Evolutionary conservation across 345 rosid genomes (phyloP), one percentile per base, ranked within the genome.

Genomic region (Moringa oleifera): DNA sequence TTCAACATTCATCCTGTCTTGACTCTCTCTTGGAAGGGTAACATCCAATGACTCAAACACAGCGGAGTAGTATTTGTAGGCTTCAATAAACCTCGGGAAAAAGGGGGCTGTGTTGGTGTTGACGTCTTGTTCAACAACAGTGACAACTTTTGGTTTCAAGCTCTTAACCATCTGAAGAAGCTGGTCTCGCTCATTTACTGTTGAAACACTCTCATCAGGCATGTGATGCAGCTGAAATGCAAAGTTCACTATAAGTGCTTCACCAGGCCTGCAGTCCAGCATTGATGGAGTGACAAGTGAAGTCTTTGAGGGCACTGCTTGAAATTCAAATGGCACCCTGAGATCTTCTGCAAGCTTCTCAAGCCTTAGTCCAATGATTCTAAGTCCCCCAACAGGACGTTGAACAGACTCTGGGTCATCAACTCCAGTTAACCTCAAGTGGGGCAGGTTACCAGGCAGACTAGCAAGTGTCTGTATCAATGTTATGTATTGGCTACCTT

Each of bases 191-290:
- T 80, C 84, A 51, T 94, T 94, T 20, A 85, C 84, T 0, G 90
- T 86, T 21, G 99, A 88, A 55, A 94, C 99, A 52, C 99, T 94
- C 79, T 94, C 99, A 56, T 94, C 99, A 8, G 99, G 99, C 97
- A 94, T 90, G 80, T 94, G 99, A 75, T 94, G 99, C 57, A 94
- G 96, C 67, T 86, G 99, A 73, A 86, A 94, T n/a, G 99, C 91
- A 59, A 94, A 94, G 80, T 94, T 94, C 6, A 94, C 96, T 0
- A 90, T 20, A 9, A 94, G 73, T 23, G 96, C 86, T 74, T 94
- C 99, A 62, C 88, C 92, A 0, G 84, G 77, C 57, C 62, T 80
- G 70, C 76, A 73, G 28, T 80, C 73, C 18, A 94, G 85, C 82
- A 84, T 83, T 0, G 85, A 72, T 23, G 99, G 95, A 72, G 83